Evolutionary conservation across 2,329 filamentous ascomycete species (phyloP).

Genomic region (Penicillium sp.): DNA sequence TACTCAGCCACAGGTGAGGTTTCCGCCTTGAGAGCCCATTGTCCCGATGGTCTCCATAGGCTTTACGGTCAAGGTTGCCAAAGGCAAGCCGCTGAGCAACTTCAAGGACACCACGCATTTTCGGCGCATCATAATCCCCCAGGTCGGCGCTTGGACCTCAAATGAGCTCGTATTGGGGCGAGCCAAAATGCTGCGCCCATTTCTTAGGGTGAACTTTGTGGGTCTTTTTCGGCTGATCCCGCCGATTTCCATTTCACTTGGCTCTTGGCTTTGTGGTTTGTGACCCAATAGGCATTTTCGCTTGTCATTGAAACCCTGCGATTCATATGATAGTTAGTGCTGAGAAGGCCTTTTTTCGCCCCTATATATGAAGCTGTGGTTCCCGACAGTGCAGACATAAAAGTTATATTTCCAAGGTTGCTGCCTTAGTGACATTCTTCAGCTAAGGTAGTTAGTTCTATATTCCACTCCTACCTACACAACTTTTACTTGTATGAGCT

Average conservation of each 20-base stretch:
- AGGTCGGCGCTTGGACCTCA: not conserved
- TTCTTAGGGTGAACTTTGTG: not conserved
- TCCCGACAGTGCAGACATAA: not conserved
- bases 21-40: not conserved
- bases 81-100: not conserved
- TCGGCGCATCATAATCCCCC: not conserved
- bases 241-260: not conserved
- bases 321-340: not conserved
- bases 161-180: slow-evolving; percentile 11
- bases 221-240: not conserved
- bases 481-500: too few species aligned
- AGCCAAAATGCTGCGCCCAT: not conserved
- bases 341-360: not conserved
- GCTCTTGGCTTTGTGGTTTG: not conserved
- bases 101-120: not conserved
- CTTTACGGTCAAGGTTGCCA: not conserved
- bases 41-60: not conserved
- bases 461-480: not conserved
- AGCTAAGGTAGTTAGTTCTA: not conserved
- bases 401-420: not conserved
- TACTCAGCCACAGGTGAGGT: not conserved
- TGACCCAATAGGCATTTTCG: slow-evolving; percentile 17
- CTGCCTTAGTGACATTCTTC: not conserved
- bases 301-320: slow-evolving; percentile 3
- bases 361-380: not conserved